Percentiles rank a stretch among this genome's conserved stretches.
phyloP scores from a whole-genome alignment of 768 basidiomycete genomes.

The Psilocybe tampanensis region DNA sequence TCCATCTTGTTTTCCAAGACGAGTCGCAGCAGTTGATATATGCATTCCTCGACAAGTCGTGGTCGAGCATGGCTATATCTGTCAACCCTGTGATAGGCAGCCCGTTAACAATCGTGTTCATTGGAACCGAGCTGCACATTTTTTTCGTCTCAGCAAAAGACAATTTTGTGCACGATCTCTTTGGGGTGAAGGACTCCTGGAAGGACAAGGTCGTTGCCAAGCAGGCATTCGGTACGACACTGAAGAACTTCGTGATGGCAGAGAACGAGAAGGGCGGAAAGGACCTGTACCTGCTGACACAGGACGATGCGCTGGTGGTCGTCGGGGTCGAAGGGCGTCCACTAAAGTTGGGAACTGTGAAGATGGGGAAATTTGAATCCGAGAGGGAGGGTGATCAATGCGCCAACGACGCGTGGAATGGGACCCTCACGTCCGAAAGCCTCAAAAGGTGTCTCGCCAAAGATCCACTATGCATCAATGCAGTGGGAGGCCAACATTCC shows the following conservation, averaged over 20 bases:
- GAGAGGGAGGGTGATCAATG: constrained; percentile 5
- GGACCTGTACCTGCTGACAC: constrained; percentile 8
- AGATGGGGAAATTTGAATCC: not conserved
- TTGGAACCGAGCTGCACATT: no score
- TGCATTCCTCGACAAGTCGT: not conserved
- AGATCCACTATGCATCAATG: constrained; percentile 15
- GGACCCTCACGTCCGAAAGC: constrained; percentile 16
- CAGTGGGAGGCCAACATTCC: constrained; percentile 14
- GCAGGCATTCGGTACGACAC: constrained; percentile 1
- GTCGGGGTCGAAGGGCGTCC: not conserved
- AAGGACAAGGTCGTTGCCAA: not conserved
- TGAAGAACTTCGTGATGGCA: not conserved
- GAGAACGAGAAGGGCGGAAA: not conserved
- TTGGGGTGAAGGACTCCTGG: constrained; percentile 3
- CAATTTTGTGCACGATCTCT: constrained; percentile 2
- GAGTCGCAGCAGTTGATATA: no score
- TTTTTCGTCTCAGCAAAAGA: no score
- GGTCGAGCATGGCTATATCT: constrained; percentile 1
- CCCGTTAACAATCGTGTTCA: not conserved
- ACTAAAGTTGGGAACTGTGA: no score
- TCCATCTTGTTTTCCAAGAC: no score
- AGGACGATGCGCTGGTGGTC: constrained; percentile 4
- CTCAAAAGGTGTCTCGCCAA: constrained; percentile 15
- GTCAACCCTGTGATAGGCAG: not conserved
- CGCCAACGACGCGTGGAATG: constrained; percentile 16